Percentiles rank a stretch among this genome's conserved stretches.
These are phyloP conservation scores for Erythrobasidium hasegawianum DNA, from an alignment of 1,284 basidiomycete genomes.

Conservation along the genomic window DNA sequence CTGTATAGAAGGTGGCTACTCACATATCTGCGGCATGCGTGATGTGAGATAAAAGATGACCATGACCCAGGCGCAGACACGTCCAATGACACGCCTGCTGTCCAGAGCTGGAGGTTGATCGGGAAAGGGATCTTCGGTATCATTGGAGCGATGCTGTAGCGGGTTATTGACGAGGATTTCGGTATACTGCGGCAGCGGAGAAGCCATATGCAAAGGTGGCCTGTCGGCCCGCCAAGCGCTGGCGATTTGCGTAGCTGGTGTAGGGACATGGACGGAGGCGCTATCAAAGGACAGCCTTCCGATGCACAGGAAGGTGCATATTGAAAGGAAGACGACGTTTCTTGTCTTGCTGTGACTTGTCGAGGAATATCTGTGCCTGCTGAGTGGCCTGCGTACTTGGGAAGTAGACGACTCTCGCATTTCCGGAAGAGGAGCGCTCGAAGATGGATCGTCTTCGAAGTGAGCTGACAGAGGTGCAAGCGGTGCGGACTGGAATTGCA, in stretches of 20 bases:
- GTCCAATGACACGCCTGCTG: constrained; percentile 57
- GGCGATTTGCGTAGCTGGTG: too few species aligned
- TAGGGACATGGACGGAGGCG: too few species aligned
- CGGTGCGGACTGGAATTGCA: background rate
- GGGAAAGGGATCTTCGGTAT: background rate
- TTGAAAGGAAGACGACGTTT: constrained; percentile 66
- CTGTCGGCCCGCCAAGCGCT: too few species aligned
- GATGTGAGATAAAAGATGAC: constrained; percentile 78
- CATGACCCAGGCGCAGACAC: constrained; percentile 86
- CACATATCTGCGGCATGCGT: constrained; percentile 92
- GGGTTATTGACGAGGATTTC: too few species aligned
- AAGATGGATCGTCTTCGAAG: background rate
- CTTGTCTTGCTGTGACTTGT: constrained; percentile 56
- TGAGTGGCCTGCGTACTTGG: constrained; percentile 7
- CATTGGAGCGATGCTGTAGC: background rate
- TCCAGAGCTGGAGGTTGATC: constrained; percentile 32
- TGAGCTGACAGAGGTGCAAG: background rate
- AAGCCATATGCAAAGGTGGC: too few species aligned
- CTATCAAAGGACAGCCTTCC: constrained; percentile 49
- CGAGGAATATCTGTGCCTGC: background rate
- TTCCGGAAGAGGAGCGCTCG: background rate
- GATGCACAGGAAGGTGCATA: constrained; percentile 65
- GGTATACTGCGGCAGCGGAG: too few species aligned
- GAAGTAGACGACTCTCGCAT: background rate
- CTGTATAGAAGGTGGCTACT: too few species aligned